Conservation (phyloP, 2,329 filamentous ascomycete species). For the Beauveria bassiana region DNA sequence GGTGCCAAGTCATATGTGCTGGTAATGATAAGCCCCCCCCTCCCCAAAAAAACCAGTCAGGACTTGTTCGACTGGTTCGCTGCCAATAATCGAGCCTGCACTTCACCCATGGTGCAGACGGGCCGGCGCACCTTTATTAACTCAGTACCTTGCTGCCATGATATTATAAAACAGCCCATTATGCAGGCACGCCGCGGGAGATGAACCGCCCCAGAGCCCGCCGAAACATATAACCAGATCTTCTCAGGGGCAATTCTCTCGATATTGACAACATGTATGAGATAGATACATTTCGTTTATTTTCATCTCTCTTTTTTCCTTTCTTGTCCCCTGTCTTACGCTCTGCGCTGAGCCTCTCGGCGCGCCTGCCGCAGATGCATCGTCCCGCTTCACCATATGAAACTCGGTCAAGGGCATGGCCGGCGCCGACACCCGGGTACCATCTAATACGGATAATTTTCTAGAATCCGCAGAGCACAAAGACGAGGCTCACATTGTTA, state of each 20-base stretch:
- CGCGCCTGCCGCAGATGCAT: not conserved
- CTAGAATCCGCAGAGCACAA: too few species aligned
- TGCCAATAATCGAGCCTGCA: too few species aligned
- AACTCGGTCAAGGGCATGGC: not conserved
- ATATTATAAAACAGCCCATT: not conserved
- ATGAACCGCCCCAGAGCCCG: not conserved
- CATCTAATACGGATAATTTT: not conserved
- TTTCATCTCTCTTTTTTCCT: not conserved
- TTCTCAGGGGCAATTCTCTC: not conserved
- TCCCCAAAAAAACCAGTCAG: too few species aligned
- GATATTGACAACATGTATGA: not conserved
- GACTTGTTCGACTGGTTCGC: too few species aligned
- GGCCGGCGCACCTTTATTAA: too few species aligned
- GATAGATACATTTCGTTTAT: too few species aligned
- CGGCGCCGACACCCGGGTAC: not conserved
- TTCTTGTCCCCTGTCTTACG: not conserved
- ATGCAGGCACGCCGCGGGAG: not conserved
- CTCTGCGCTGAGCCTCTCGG: not conserved
- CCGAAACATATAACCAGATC: not conserved
- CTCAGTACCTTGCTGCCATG: not conserved
- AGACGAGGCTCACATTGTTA: too few species aligned
- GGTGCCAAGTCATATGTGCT: not conserved
- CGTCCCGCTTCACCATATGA: not conserved
- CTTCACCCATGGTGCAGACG: too few species aligned
- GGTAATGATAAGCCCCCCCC: too few species aligned